Conservation (phyloP, 345 rosid genomes). For the Rhodamnia rubescens region DNA sequence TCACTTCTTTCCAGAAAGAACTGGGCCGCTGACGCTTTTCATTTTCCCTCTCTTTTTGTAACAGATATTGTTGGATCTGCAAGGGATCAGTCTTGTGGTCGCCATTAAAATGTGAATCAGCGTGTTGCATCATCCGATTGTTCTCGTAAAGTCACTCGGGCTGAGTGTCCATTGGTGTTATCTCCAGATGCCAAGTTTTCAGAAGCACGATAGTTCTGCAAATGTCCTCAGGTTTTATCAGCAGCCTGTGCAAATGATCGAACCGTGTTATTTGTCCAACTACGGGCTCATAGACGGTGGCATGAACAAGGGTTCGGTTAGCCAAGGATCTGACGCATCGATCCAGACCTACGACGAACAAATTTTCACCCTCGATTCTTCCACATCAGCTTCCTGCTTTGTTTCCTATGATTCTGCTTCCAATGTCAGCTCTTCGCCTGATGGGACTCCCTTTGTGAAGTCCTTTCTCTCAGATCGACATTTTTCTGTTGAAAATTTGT, state of each 20-base stretch:
- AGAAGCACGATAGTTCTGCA: not conserved
- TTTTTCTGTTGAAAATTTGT: not conserved
- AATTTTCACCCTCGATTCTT: constrained; percentile 3
- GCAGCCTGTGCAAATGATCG: not conserved
- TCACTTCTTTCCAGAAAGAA: not conserved
- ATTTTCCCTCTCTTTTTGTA: not conserved
- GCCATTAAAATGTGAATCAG: not conserved
- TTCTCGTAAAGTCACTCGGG: not conserved
- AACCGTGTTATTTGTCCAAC: not conserved
- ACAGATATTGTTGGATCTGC: not conserved
- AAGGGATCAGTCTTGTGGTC: not conserved
- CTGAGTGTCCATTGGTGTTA: not conserved
- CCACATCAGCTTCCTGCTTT: not conserved
- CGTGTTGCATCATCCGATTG: not conserved
- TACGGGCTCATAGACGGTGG: not conserved
- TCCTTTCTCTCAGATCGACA: not conserved
- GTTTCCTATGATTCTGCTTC: not conserved
- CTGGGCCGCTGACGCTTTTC: not conserved
- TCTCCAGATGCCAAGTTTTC: constrained; percentile 1
- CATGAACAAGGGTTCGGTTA: not conserved
- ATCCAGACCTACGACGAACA: not conserved
- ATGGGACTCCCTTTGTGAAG: not conserved
- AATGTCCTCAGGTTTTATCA: not conserved
- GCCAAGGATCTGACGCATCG: not conserved
- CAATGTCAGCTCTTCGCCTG: not conserved